These are phyloP conservation scores for Zygosaccharomyces bailii DNA, from an alignment of 805 yeast genomes.

Conservation along the genomic window DNA sequence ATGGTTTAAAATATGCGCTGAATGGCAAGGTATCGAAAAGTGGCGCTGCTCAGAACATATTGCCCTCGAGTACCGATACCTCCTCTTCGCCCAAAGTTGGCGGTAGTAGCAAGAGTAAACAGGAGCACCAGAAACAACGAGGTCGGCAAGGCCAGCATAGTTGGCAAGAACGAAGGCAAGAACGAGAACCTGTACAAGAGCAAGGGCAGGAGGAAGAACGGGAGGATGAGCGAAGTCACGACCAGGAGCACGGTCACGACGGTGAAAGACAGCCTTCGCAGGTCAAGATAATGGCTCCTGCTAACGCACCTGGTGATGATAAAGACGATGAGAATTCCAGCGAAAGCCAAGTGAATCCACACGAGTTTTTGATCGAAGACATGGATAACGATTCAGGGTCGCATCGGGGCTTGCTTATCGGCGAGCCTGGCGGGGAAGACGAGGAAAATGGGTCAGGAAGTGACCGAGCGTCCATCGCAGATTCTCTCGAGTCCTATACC, in stretches of 20 bases:
- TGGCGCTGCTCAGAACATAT: not conserved
- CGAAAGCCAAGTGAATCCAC: conserved; percentile 8
- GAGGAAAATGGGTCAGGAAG: conserved; percentile 34
- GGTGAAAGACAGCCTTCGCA: not conserved
- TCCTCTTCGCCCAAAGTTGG: not conserved
- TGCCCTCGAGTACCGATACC: conserved; percentile 1
- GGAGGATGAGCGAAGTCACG: too few species aligned
- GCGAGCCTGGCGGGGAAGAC: conserved; percentile 19
- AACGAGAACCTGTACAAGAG: conserved; percentile 1
- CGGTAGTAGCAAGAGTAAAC: not conserved
- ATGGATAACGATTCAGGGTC: conserved; percentile 10
- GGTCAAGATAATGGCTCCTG: conserved; percentile 3
- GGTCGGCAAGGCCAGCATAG: not conserved
- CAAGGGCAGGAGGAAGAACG: not conserved
- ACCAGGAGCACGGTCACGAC: not conserved
- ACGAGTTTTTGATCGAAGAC: conserved; percentile 21
- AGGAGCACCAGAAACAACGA: not conserved
- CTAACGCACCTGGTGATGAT: not conserved
- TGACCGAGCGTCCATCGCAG: conserved; percentile 29
- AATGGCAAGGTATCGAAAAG: conserved; percentile 20
- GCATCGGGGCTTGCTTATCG: conserved; percentile 17
- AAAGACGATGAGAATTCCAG: conserved; percentile 3
- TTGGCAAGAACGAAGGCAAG: not conserved
- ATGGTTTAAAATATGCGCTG: conserved; percentile 55
- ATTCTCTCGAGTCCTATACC: conserved; percentile 78